These are phyloP conservation scores for Entomortierella parvispora DNA, from an alignment of 192 early-diverging fungal genomes.

Conservation along the genomic window DNA sequence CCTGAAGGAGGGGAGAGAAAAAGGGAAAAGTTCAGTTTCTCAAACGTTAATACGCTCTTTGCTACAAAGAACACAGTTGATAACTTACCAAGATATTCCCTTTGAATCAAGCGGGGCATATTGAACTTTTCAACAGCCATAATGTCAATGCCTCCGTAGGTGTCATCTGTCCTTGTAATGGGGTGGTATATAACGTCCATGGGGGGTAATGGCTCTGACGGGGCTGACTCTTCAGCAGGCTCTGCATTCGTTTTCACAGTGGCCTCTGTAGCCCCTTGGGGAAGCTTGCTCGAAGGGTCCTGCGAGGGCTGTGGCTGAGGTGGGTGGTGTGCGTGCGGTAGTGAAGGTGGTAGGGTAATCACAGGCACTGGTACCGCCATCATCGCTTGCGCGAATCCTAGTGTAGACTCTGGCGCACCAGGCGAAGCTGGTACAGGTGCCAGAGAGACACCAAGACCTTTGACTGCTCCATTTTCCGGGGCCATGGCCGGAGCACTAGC, in stretches of 20 bases:
- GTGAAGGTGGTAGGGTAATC: constrained; percentile 23
- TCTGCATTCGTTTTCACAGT: not conserved
- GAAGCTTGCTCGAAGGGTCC: constrained; percentile 1
- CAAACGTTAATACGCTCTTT: too few species aligned
- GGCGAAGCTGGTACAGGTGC: constrained; percentile 8
- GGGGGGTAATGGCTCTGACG: constrained; percentile 1
- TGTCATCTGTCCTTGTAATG: constrained; percentile 73
- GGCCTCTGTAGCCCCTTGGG: not conserved
- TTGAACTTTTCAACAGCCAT: constrained; percentile 65
- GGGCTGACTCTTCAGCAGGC: not conserved
- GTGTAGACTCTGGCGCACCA: constrained; percentile 16
- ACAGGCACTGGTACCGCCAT: constrained; percentile 52
- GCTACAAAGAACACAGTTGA: constrained; percentile 1
- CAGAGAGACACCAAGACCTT: not conserved
- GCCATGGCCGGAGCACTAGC: not conserved
- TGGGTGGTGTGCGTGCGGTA: constrained; percentile 23
- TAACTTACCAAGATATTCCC: constrained; percentile 59
- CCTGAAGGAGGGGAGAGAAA: constrained; percentile 35
- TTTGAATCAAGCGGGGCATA: constrained; percentile 57
- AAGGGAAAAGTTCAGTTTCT: constrained; percentile 16
- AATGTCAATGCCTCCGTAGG: constrained; percentile 81
- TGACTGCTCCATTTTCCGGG: not conserved
- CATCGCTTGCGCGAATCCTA: constrained; percentile 37
- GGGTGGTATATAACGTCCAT: constrained; percentile 62
- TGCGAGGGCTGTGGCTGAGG: not conserved